Percentiles rank a stretch among this genome's conserved stretches.
Evolutionary conservation across 352 stramenopile genomes (phyloP).

Genomic region (Phytopythium montanum): DNA sequence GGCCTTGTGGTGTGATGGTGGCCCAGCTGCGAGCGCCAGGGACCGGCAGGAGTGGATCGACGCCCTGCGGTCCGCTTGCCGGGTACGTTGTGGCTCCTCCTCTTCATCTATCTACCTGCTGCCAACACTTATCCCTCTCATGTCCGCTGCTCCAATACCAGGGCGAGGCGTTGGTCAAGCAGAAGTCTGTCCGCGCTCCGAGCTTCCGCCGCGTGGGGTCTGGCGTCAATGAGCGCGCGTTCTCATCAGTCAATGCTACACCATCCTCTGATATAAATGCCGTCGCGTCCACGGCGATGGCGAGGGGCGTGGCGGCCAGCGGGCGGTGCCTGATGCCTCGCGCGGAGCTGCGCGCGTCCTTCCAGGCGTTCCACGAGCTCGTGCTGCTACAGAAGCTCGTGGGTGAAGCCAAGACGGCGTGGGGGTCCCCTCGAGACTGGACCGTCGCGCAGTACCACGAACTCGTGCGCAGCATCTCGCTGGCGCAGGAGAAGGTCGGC

Average conservation of each 20-base stretch:
- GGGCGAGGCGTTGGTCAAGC: slow-evolving; percentile 23
- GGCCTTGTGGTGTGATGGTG: background rate
- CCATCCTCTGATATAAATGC: background rate
- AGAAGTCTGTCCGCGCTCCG: slow-evolving; percentile 16
- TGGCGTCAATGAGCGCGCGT: background rate
- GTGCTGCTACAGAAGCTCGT: slow-evolving; percentile 59
- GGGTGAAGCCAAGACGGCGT: slow-evolving; percentile 31
- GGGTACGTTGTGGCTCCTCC: slow-evolving; percentile 22
- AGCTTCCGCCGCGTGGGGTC: background rate
- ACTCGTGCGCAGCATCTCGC: slow-evolving; percentile 50
- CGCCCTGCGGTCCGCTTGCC: slow-evolving; percentile 39
- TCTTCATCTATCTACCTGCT: background rate
- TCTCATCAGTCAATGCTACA: background rate
- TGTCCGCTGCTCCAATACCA: background rate
- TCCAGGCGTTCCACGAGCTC: slow-evolving; percentile 70
- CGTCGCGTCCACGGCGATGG: background rate
- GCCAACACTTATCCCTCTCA: background rate
- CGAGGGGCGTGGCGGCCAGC: background rate
- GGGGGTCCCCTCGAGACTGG: slow-evolving; percentile 47
- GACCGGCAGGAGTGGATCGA: slow-evolving; percentile 68
- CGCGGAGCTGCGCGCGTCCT: slow-evolving; percentile 52
- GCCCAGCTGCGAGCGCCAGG: slow-evolving; percentile 30
- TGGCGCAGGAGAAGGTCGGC: slow-evolving; percentile 45
- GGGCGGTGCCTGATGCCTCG: slow-evolving; percentile 10
- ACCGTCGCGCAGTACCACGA: slow-evolving; percentile 52